A percentile compares a stretch with the other conserved stretches of the same genome.
These are phyloP conservation scores for Erigeron philadelphicus DNA, from an alignment of 140 eudicot genomes.

Conservation along the genomic window DNA sequence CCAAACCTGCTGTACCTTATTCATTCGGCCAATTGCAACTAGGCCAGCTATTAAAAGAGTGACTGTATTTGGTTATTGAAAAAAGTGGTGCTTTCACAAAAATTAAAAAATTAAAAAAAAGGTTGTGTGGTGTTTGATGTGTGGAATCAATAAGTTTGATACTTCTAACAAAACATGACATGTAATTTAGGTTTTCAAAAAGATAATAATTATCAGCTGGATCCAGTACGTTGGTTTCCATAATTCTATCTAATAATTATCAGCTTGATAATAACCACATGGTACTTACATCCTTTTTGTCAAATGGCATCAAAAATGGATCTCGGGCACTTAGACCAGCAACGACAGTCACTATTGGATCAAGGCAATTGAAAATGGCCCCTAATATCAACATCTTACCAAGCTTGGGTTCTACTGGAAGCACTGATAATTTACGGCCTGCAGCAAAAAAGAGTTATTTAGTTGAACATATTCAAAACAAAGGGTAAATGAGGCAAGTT, in stretches of 20 bases:
- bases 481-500: constrained; percentile 13
- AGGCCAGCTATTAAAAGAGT: not conserved
- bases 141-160: constrained; percentile 15
- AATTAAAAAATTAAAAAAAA: not conserved
- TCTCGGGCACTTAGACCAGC: constrained; percentile 88
- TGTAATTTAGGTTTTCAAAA: not conserved
- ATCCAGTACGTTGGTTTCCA: constrained; percentile 2
- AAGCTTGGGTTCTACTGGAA: constrained; percentile 95
- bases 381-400: constrained; percentile 92
- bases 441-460: constrained; percentile 21
- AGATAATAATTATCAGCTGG: not conserved
- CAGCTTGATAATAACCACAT: not conserved
- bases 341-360: constrained; percentile 93
- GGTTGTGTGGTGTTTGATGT: not conserved
- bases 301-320: constrained; percentile 85
- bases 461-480: not conserved
- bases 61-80: not conserved
- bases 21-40: not conserved
- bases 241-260: not conserved
- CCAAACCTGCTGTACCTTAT: not conserved
- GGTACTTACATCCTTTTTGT: constrained; percentile 78
- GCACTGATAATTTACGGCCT: constrained; percentile 80
- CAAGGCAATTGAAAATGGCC: constrained; percentile 83
- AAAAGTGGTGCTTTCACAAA: not conserved
- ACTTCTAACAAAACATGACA: constrained; percentile 5